phyloP scores from a whole-genome alignment of 2,329 filamentous ascomycete genomes.

The Aspergillus sp. region DNA sequence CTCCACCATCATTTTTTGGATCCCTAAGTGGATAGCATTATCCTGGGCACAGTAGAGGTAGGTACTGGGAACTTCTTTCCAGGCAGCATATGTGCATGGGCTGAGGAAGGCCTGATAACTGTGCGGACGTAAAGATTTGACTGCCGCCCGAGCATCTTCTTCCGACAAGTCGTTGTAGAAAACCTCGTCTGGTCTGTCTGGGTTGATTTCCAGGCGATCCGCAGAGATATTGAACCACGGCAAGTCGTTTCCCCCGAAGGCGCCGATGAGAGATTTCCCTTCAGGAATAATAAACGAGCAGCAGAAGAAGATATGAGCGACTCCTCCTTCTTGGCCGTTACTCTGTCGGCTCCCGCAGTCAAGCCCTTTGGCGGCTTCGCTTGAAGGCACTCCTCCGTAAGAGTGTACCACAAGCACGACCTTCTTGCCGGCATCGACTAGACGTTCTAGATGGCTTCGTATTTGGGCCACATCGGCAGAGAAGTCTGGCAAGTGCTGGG shows the following conservation, averaged over 20 bases:
- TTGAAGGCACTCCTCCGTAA: conserved; percentile 2
- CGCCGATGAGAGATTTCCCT: background rate
- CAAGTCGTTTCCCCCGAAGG: background rate
- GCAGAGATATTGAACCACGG: conserved; percentile 3
- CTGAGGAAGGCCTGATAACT: conserved; percentile 1
- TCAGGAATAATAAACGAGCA: conserved; percentile 3
- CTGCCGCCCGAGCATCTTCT: background rate
- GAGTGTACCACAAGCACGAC: conserved; percentile 10
- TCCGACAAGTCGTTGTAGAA: conserved; percentile 10
- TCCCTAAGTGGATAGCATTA: background rate
- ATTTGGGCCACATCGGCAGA: background rate
- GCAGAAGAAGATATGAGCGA: background rate
- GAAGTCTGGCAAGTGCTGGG: background rate
- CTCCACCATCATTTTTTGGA: conserved; percentile 11
- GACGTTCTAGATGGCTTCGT: background rate
- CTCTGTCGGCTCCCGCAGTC: background rate
- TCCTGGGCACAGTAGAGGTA: conserved; percentile 11
- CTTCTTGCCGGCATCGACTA: background rate
- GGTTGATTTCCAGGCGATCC: background rate
- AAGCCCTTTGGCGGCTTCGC: background rate
- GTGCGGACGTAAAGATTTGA: background rate
- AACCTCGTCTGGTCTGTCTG: background rate
- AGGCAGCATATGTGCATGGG: background rate
- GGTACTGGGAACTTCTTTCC: conserved; percentile 8
- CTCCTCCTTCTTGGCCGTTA: background rate